Base-by-base conservation (phyloP, 352 stramenopile species). In the Halophytophthora polymorphica region DNA sequence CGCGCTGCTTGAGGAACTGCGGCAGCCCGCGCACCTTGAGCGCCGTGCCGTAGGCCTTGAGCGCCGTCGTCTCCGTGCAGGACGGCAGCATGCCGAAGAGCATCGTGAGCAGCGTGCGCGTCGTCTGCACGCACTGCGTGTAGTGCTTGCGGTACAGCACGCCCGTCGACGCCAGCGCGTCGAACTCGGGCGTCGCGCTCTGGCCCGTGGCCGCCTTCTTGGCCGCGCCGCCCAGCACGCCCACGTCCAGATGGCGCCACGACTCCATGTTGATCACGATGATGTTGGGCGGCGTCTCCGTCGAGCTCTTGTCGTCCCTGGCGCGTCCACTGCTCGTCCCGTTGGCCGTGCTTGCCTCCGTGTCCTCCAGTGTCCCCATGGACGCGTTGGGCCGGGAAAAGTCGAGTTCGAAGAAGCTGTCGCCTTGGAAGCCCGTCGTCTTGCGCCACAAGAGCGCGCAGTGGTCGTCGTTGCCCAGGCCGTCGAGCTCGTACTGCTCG, bases 231-330 rank as follows among this genome's bases (percentile, higher is more conserved):
- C 75, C 78, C 1, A 89, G 58, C n/a, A 86, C 78, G 21, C 78
- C 75, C 6, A 85, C 71, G 44, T 90, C 76, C n/a, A 86, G 45
- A 29, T 76, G 67, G 2, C 76, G 69, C 73, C 73, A 90, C 10
- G 75, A 87, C 45, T 85, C 78, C 69, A 90, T 86, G 36, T 87
- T 85, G 52, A 89, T 64, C 23, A 90, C 60, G 42, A 89, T 83
- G 18, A 89, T 82, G 47, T 89, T 89, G 2, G 78, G 78, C 21
- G 57, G 52, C 19, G 42, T 50, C 37, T 53, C 57, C 3, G 18
- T 53, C 10, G 37, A 15, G 18, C 60, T 59, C 14, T 43, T 40
- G 37, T 35, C 21, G 45, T 45, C 42, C 15, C 48, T 53, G 28
- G 8, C 14, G 11, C 17, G 33, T 37, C 34, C 22, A 43, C 19